Percentiles rank a stretch among this genome's conserved stretches.
phyloP scores from a whole-genome alignment of 768 basidiomycete genomes.

The Mycena maculata region DNA sequence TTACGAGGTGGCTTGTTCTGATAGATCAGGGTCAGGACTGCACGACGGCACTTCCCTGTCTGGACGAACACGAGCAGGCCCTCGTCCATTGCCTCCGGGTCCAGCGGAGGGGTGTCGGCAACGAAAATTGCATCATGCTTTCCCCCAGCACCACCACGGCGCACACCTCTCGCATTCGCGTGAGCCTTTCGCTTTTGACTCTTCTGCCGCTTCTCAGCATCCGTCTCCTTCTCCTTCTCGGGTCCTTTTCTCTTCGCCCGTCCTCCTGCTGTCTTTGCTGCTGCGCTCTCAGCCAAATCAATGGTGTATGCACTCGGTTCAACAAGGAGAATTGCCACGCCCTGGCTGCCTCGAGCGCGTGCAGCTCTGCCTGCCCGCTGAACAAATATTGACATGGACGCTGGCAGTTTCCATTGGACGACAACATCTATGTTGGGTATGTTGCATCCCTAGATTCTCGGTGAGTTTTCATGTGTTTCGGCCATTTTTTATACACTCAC shows the following conservation, averaged over 20 bases:
- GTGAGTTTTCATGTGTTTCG: not conserved
- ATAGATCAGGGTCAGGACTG: conserved; percentile 30
- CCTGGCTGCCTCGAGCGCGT: conserved; percentile 30
- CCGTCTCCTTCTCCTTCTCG: not conserved
- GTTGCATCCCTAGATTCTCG: conserved; percentile 43
- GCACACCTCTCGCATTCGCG: not conserved
- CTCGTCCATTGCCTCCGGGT: not conserved
- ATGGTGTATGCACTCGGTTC: no score
- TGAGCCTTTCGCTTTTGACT: conserved; percentile 28
- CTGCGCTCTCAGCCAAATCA: no score
- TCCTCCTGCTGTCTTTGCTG: no score
- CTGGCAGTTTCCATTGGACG: conserved; percentile 51
- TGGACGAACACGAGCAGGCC: conserved; percentile 36
- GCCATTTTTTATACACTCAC: conserved; percentile 29
- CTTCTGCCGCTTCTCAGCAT: not conserved
- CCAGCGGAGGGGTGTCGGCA: not conserved
- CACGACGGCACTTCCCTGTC: conserved; percentile 29
- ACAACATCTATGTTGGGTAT: conserved; percentile 50
- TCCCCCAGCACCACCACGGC: not conserved
- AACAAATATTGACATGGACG: conserved; percentile 43
- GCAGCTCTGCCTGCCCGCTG: conserved; percentile 50
- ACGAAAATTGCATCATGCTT: not conserved
- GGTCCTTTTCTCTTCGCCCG: not conserved
- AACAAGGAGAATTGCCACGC: conserved; percentile 43
- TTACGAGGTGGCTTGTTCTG: not conserved